Conservation (phyloP, 139 green algal species). For the Micractinium conductrix region DNA sequence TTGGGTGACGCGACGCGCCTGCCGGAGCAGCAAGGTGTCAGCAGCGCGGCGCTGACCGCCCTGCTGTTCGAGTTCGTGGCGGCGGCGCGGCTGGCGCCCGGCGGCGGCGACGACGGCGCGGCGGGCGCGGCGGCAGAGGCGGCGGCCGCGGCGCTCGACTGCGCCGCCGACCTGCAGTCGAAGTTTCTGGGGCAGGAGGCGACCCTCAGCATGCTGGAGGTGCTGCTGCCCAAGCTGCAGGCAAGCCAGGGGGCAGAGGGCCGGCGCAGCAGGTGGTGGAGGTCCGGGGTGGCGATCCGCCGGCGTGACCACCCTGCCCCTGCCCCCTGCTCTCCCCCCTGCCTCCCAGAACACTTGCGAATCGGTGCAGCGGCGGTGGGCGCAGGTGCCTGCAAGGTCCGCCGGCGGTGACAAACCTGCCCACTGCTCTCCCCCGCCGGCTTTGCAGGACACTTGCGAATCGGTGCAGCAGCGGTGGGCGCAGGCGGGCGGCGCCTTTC, state of each 20-base stretch:
- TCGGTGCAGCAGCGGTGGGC: slow-evolving; percentile 31
- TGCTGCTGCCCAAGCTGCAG: slow-evolving; percentile 29
- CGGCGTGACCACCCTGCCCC: too few species aligned
- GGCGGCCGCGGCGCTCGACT: slow-evolving; percentile 24
- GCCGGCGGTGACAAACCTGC: too few species aligned
- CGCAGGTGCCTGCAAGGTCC: too few species aligned
- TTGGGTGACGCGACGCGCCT: background rate
- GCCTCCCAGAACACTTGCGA: too few species aligned
- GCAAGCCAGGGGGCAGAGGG: background rate
- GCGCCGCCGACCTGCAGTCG: slow-evolving; percentile 2
- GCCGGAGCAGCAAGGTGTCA: slow-evolving; percentile 17
- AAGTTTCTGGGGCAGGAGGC: background rate
- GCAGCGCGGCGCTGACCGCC: background rate
- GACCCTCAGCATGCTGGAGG: slow-evolving; percentile 12
- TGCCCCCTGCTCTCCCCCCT: too few species aligned
- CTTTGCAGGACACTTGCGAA: background rate
- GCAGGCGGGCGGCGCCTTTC: background rate
- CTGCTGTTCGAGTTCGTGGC: slow-evolving; percentile 16
- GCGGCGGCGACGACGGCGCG: background rate
- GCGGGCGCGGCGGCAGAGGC: background rate
- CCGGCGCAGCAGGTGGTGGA: too few species aligned
- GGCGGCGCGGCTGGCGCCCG: background rate
- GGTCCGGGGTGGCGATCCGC: too few species aligned
- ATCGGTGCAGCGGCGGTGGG: too few species aligned
- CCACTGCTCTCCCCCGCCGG: too few species aligned